These are phyloP conservation scores for Nothomitra cinnamomea DNA, from an alignment of 2,329 filamentous ascomycete genomes.

Conservation along the genomic window DNA sequence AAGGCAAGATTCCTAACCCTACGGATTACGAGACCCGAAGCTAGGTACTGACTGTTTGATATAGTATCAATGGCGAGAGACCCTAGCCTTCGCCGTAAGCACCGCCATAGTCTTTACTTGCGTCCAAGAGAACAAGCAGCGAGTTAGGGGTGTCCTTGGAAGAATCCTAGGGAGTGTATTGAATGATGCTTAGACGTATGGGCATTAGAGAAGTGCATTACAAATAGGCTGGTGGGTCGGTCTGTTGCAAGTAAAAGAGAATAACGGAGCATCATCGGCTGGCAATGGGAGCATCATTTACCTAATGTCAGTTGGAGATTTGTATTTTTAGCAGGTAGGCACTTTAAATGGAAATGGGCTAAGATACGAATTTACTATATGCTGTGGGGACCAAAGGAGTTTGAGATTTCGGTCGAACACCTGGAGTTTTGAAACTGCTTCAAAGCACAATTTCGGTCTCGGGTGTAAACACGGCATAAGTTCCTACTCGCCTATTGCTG, in stretches of 20 bases:
- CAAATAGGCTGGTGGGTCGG: neutral
- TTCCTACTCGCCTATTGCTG: too few species aligned
- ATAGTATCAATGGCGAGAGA: constrained; percentile 51
- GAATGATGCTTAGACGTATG: neutral
- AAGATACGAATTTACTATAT: too few species aligned
- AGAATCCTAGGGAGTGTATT: constrained; percentile 37
- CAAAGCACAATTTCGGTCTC: too few species aligned
- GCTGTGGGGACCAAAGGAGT: too few species aligned
- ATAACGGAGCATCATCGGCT: neutral
- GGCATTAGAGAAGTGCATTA: neutral
- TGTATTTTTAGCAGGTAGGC: too few species aligned
- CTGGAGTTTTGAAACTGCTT: too few species aligned
- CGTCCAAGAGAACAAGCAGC: constrained; percentile 40
- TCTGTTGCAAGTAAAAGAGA: neutral
- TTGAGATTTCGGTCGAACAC: too few species aligned
- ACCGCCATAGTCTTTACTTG: constrained; percentile 54
- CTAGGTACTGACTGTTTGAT: constrained; percentile 11
- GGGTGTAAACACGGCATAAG: too few species aligned
- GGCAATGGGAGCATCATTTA: neutral
- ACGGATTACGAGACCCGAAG: neutral
- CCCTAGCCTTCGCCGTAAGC: constrained; percentile 46
- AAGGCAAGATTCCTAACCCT: constrained; percentile 16
- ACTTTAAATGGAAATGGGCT: too few species aligned
- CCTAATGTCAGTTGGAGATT: neutral
- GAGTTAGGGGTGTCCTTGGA: constrained; percentile 54